phyloP scores from a whole-genome alignment of 1,284 basidiomycete species.

The Heterobasidion occidentale region DNA sequence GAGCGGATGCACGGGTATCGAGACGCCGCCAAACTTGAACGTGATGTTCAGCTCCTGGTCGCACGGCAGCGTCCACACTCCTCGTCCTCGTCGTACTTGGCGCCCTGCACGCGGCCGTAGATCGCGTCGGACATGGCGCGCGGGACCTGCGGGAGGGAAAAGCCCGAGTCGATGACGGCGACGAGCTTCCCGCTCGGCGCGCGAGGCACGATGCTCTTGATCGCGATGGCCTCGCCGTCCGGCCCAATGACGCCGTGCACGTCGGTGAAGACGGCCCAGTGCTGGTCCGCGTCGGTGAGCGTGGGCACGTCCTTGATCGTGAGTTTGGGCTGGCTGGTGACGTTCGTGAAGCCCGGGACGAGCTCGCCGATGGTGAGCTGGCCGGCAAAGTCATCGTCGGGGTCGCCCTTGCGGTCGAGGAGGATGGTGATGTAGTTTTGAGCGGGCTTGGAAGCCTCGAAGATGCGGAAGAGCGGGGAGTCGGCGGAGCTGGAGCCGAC shows the following conservation, averaged over 20 bases:
- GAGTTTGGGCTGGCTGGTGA: conserved; percentile 27
- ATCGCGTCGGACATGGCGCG: conserved; percentile 45
- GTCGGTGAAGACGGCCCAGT: conserved; percentile 29
- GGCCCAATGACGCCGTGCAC: conserved; percentile 28
- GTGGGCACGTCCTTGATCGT: conserved; percentile 20
- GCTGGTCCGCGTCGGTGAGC: conserved; percentile 20
- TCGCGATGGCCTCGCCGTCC: conserved; percentile 35
- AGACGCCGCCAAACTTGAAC: conserved; percentile 43
- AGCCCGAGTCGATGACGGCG: conserved; percentile 62
- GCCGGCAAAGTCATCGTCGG: conserved; percentile 23
- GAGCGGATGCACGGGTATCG: conserved; percentile 54
- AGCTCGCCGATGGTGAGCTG: conserved; percentile 30
- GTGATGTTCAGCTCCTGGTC: conserved; percentile 52
- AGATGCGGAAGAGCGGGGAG: conserved; percentile 55
- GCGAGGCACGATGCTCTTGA: conserved; percentile 34
- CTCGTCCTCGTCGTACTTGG: conserved; percentile 35
- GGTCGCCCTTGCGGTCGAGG: conserved; percentile 24
- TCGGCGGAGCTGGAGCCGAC: conserved; percentile 21
- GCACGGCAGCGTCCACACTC: conserved; percentile 54
- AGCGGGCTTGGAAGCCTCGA: conserved; percentile 42
- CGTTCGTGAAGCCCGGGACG: conserved; percentile 22
- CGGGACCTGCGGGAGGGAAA: conserved; percentile 58
- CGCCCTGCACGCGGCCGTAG: conserved; percentile 42
- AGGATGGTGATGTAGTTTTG: conserved; percentile 45
- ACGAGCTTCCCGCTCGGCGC: conserved; percentile 35